Conservation (phyloP, 495 filamentous ascomycete genomes). For the Tuber melanosporum region DNA sequence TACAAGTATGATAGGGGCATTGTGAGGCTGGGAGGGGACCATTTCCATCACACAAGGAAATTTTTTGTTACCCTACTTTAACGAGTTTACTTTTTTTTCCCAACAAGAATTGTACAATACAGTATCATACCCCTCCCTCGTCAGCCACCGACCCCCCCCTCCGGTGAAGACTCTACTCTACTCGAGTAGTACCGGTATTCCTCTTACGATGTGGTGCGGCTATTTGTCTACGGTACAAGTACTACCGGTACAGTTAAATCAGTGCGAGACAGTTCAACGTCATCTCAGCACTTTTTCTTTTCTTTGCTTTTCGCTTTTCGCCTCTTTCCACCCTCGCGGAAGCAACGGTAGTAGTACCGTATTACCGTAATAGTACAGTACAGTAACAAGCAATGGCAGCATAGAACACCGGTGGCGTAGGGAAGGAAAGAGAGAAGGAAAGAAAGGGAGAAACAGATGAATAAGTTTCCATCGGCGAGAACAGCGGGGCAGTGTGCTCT, state of each 20-base stretch:
- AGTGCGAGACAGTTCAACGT: not conserved
- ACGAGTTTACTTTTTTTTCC: too few relatives aligned
- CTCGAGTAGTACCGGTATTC: not conserved
- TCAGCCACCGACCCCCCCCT: too few relatives aligned
- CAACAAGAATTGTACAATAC: too few relatives aligned
- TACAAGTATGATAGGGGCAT: too few relatives aligned
- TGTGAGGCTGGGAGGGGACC: too few relatives aligned
- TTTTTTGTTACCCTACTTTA: too few relatives aligned
- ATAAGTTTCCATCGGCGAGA: not conserved
- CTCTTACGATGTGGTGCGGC: not conserved
- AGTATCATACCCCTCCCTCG: too few relatives aligned
- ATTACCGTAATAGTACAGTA: not conserved
- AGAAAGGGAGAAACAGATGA: not conserved
- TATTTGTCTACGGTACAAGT: not conserved
- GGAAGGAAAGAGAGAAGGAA: too few relatives aligned
- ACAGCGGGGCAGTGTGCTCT: not conserved
- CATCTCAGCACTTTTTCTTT: not conserved
- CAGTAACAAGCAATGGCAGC: not conserved
- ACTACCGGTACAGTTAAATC: not conserved
- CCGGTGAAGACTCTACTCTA: too few relatives aligned
- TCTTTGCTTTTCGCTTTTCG: not conserved
- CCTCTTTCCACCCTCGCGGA: not conserved
- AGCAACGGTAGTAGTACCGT: not conserved
- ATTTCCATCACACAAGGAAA: too few relatives aligned
- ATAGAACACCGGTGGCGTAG: not conserved